These are phyloP conservation scores for Ogataea henricii DNA, from an alignment of 805 yeast genomes.

Conservation along the genomic window DNA sequence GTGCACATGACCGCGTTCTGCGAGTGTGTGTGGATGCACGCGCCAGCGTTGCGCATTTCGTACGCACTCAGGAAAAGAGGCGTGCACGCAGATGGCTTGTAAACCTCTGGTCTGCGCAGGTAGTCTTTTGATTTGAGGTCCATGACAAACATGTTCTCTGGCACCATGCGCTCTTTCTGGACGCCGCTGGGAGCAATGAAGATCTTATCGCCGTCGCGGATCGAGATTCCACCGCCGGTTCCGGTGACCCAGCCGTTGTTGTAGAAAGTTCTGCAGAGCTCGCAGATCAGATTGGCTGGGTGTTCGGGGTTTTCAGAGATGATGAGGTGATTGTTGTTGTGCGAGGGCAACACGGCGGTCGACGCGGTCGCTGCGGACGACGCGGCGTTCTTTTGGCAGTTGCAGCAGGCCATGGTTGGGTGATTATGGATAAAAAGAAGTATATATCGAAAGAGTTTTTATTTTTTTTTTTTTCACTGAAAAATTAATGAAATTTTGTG, in stretches of 20 bases:
- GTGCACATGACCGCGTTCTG: constrained; percentile 84
- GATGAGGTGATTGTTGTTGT: constrained; percentile 20
- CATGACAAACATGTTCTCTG: constrained; percentile 79
- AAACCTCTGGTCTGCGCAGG: constrained; percentile 59
- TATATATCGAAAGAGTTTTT: background rate
- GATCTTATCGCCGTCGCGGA: constrained; percentile 56
- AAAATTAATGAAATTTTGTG: no score
- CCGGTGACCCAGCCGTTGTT: constrained; percentile 91
- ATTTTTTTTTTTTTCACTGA: background rate
- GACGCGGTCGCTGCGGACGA: background rate
- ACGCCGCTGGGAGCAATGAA: constrained; percentile 95
- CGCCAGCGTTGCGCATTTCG: constrained; percentile 70
- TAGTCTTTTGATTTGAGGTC: constrained; percentile 54
- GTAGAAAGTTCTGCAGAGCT: constrained; percentile 74
- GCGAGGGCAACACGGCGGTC: background rate
- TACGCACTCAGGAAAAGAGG: constrained; percentile 81
- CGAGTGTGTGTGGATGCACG: constrained; percentile 94
- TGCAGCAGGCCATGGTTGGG: constrained; percentile 12
- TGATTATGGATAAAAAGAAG: background rate
- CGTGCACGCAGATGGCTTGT: constrained; percentile 92
- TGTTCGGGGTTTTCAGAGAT: constrained; percentile 40
- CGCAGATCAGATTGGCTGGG: constrained; percentile 86
- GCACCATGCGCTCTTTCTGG: constrained; percentile 85
- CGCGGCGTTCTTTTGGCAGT: constrained; percentile 9
- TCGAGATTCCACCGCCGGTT: constrained; percentile 94